These are phyloP conservation scores for Acacia acuminata DNA, from an alignment of 306 rosid genomes.

Conservation along the genomic window DNA sequence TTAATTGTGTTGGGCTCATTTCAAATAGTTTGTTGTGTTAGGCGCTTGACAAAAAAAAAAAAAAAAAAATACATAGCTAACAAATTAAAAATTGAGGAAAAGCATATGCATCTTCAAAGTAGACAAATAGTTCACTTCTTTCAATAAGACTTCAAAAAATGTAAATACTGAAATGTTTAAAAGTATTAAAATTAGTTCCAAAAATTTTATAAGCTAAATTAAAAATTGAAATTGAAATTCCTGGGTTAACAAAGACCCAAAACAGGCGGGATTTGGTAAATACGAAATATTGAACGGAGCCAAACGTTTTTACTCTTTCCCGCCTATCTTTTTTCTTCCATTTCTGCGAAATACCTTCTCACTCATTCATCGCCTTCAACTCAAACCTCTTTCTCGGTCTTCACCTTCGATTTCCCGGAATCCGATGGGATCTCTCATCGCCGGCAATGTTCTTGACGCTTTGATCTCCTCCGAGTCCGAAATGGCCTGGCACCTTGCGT, in stretches of 20 bases:
- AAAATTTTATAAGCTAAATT: no score
- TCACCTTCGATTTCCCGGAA: background rate
- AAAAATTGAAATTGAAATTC: background rate
- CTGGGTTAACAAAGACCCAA: background rate
- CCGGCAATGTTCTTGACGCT: slow-evolving; percentile 6
- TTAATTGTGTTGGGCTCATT: no score
- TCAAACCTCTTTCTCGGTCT: background rate
- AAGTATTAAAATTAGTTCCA: no score
- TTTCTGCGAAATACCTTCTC: background rate
- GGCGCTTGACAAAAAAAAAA: no score
- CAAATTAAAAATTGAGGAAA: no score
- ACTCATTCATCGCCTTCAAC: background rate
- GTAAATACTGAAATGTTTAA: no score
- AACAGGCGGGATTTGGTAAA: slow-evolving; percentile 31
- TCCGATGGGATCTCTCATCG: slow-evolving; percentile 10
- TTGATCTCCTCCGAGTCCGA: background rate
- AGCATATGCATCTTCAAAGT: no score
- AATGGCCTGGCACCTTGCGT: slow-evolving; percentile 43
- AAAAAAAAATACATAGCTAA: no score
- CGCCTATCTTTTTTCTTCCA: slow-evolving; percentile 32
- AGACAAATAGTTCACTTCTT: background rate
- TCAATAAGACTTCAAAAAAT: no score
- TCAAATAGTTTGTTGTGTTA: no score
- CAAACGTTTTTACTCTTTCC: slow-evolving; percentile 39
- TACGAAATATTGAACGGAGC: slow-evolving; percentile 11